These are phyloP conservation scores for Suillus subluteus DNA, from an alignment of 768 basidiomycete genomes.

Conservation along the genomic window DNA sequence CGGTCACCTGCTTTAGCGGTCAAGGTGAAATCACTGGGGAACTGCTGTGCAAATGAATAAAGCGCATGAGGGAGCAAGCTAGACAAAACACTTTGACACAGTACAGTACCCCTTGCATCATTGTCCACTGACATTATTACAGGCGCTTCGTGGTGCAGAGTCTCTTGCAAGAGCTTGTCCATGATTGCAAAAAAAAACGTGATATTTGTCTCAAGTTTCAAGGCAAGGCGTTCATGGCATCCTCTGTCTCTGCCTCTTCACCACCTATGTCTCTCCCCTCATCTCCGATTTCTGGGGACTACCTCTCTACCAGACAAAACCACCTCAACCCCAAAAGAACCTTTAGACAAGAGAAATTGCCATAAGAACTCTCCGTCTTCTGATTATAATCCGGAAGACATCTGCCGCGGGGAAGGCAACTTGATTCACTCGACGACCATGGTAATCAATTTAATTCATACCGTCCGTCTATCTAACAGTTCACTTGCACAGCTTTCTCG, in stretches of 20 bases:
- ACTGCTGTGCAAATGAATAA: no score
- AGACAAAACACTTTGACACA: no score
- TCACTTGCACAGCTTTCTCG: no score
- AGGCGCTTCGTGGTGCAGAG: constrained; percentile 47
- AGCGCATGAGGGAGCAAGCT: no score
- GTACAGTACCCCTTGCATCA: constrained; percentile 35
- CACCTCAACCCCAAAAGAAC: constrained; percentile 7
- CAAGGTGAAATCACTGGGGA: no score
- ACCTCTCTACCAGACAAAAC: not conserved
- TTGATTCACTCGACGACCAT: constrained; percentile 53
- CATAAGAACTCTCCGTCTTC: constrained; percentile 5
- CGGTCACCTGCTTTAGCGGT: no score
- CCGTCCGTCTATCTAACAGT: no score
- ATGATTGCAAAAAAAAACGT: constrained; percentile 33
- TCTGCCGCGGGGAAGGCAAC: constrained; percentile 37
- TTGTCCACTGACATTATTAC: constrained; percentile 44
- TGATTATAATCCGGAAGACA: constrained; percentile 12
- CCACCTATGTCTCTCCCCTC: constrained; percentile 26
- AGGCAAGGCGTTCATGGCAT: constrained; percentile 4
- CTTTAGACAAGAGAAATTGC: constrained; percentile 5
- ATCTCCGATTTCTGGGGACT: constrained; percentile 21
- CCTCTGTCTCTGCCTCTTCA: constrained; percentile 16
- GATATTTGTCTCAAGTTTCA: constrained; percentile 46
- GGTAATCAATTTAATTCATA: constrained; percentile 11
- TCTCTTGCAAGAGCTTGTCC: constrained; percentile 39